These are phyloP conservation scores for Ramalina intermedia DNA, from an alignment of 495 filamentous ascomycete species.

Conservation along the genomic window DNA sequence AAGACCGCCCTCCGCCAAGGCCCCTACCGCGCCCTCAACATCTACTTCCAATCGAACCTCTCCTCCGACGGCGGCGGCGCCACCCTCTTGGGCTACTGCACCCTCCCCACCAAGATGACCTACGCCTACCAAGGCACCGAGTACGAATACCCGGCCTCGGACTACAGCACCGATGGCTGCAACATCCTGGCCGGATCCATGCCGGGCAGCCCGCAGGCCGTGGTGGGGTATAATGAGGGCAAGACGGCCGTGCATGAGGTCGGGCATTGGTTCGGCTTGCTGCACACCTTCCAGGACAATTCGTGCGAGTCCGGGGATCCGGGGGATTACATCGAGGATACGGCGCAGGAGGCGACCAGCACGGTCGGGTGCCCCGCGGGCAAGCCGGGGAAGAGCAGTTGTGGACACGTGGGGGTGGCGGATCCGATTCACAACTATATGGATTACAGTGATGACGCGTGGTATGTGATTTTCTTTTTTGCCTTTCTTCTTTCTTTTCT, in stretches of 20 bases:
- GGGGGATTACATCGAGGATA: constrained; percentile 40
- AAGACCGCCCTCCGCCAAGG: constrained; percentile 48
- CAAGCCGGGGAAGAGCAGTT: constrained; percentile 30
- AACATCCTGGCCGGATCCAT: constrained; percentile 37
- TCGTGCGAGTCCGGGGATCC: constrained; percentile 25
- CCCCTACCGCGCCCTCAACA: constrained; percentile 33
- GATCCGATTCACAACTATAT: constrained; percentile 41
- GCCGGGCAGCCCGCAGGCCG: constrained; percentile 25
- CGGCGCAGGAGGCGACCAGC: constrained; percentile 32
- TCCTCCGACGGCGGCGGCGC: constrained; percentile 14
- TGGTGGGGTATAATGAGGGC: constrained; percentile 31
- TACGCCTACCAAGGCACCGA: constrained; percentile 22
- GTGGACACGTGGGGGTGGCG: constrained; percentile 26
- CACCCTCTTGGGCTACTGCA: constrained; percentile 36
- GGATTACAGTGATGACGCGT: constrained; percentile 42
- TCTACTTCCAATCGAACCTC: constrained; percentile 38
- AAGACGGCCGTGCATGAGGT: constrained; percentile 41
- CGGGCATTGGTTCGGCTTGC: constrained; percentile 44
- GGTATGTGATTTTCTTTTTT: constrained; percentile 14
- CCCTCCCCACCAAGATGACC: constrained; percentile 22
- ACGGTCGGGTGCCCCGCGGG: constrained; percentile 35
- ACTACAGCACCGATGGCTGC: constrained; percentile 37
- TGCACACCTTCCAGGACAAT: constrained; percentile 41
- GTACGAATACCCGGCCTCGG: constrained; percentile 13
- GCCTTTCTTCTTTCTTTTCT: background rate